Base-by-base conservation (phyloP, 164 flowering plant species). In the Vitis rupestris region DNA sequence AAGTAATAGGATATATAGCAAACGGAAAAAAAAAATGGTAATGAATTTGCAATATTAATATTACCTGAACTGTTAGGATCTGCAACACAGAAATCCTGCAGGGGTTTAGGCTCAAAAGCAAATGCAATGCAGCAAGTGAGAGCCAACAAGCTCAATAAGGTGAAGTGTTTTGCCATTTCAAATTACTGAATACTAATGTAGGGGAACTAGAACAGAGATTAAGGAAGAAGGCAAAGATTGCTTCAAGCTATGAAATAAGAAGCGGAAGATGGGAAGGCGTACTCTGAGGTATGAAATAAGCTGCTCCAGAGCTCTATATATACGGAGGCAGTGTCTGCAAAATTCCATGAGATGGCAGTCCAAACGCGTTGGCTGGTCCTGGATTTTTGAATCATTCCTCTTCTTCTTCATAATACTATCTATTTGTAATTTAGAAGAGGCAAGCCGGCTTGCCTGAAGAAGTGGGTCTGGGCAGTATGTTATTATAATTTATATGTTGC, bases 21-120 rank as follows among this genome's bases (percentile, higher is more conserved):
- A 8, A 17, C 1, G 8, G 27, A n/a, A n/a, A 27, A 14, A 63
- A 31, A 4, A 31, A 31, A 31, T 31, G 44, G 5, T 0, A 6
- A 31, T 31, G 44, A 31, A 31, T 31, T 4, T 55, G 2, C 8
- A 29, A n/a, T 68, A 23, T 23, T 23, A 23, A 23, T 23, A 23
- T 1, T 23, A 59, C 70, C 70, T 17, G 63, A 4, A 63, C 31
- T 48, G 14, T 19, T 57, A 9, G 63, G 56, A 59, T 68, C 63
- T 2, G 70, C 64, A 50, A 67, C 55, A 23, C 70, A 68, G 14
- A 68, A 68, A 29, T 68, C 63, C n/a, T 67, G 70, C 9, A 67
- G 63, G 11, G 70, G 70, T 16, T 12, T 17, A n/a, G 63, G 63
- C 37, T 67, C 70, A 55, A 58, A 56, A 13, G 70, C 70, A 16